Base-by-base conservation (phyloP, 345 rosid genomes). In the Stellera chamaejasme region DNA sequence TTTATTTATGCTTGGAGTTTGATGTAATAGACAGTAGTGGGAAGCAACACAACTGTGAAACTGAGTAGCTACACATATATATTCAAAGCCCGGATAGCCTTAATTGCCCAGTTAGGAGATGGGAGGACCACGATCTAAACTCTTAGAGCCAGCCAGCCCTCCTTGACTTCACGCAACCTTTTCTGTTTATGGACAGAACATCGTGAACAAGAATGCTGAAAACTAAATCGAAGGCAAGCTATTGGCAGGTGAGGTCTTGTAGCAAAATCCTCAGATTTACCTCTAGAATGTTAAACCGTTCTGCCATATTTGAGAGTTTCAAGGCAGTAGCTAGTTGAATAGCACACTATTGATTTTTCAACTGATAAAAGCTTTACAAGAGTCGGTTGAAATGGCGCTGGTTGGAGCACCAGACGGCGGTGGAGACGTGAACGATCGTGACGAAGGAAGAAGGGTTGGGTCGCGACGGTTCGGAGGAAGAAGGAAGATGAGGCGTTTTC, bases 261-360 rank as follows among this genome's bases (percentile, higher is more conserved):
- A 3, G 39, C 39, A 32, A 32, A 32, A 32, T 3, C 39, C 39
- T 32, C 39, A 43, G 26, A 47, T 63, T 64, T 57, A 84, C 97
- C 88, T 93, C 99, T 58, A 87, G 72, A 63, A 93, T 67, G 69
- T 89, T 76, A 77, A 93, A 89, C 25, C 86, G 77, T 62, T 87
- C 97, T 1, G 96, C 99, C 65, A 93, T 72, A 74, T 77, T 82
- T 9, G 97, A 97, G 65, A 89, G 94, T 82, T 89, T 89, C 70
- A 93, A 73, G 58, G 84, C 81, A 43, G 96, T 87, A 14, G 81
- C 97, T 28, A 93, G 85, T 76, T 84, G 85, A 68, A 89, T 84
- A 16, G 99, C 96, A 49, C 90, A 97, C 75, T 69, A 93, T 76
- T 28, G 91, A 87, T 73, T 89, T 89, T 50, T 87, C 96, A 15